Conservation (phyloP, 441 rosid species). For the California macrophylla region DNA sequence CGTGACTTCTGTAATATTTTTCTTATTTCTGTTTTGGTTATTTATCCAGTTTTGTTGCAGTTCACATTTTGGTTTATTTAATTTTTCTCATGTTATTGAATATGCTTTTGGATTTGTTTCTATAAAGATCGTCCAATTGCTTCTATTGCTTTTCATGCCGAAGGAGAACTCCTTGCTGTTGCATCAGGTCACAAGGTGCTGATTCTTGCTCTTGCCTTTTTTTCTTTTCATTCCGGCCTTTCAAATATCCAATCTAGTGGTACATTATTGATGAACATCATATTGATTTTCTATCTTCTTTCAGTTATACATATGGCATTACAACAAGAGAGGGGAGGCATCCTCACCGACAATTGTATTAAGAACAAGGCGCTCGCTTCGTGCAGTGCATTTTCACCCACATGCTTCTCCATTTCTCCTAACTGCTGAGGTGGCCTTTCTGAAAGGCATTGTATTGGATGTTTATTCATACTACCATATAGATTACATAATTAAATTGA, state of each 20-base stretch:
- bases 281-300: slow-evolving; percentile 22
- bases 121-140: slow-evolving; percentile 79
- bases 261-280: background rate
- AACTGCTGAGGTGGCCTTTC: slow-evolving; percentile 77
- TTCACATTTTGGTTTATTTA: background rate
- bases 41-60: background rate
- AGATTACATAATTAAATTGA: slow-evolving; percentile 38
- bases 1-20: slow-evolving; percentile 63
- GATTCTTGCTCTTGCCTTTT: slow-evolving; percentile 16
- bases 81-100: background rate
- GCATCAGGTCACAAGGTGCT: slow-evolving; percentile 93
- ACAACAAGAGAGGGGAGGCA: slow-evolving; percentile 51
- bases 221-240: slow-evolving; percentile 3
- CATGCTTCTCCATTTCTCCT: slow-evolving; percentile 81
- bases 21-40: slow-evolving; percentile 16
- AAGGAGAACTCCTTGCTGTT: slow-evolving; percentile 80
- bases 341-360: slow-evolving; percentile 60
- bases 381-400: slow-evolving; percentile 95
- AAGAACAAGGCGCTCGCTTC: slow-evolving; percentile 69
- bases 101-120: slow-evolving; percentile 10
- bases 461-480: slow-evolving; percentile 17
- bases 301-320: slow-evolving; percentile 80
- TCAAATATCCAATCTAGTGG: background rate
- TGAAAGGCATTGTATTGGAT: slow-evolving; percentile 19
- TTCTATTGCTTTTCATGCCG: slow-evolving; percentile 89